These are phyloP conservation scores for Desmodesmus armatus DNA, from an alignment of 139 green algal genomes.

Conservation along the genomic window DNA sequence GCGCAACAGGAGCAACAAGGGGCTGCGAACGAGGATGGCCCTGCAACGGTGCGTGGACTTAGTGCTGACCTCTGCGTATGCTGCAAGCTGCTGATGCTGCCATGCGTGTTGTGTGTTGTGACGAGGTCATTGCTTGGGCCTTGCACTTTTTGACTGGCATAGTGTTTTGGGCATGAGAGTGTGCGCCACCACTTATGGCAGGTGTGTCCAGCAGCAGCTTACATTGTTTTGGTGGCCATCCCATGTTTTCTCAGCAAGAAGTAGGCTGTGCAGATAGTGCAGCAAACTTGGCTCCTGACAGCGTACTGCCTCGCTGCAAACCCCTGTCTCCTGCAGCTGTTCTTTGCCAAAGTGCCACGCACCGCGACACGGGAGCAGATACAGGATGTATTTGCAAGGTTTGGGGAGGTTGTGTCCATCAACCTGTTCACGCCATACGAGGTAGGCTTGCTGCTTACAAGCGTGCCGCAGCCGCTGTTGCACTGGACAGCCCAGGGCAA, in stretches of 20 bases:
- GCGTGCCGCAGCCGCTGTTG: background rate
- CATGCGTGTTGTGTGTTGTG: no score
- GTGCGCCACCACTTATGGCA: no score
- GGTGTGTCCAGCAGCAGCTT: background rate
- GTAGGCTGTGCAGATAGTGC: no score
- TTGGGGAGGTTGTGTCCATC: slow-evolving; percentile 61
- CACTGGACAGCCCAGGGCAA: no score
- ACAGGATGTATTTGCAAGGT: slow-evolving; percentile 53
- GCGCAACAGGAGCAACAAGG: no score
- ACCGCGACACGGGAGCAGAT: slow-evolving; percentile 59
- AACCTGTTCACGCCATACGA: slow-evolving; percentile 65
- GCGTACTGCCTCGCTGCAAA: background rate
- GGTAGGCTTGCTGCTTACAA: background rate
- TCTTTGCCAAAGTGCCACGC: slow-evolving; percentile 69
- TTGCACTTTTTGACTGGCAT: background rate
- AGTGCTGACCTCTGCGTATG: no score
- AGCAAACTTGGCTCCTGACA: background rate
- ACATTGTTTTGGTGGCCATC: background rate
- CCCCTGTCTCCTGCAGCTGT: slow-evolving; percentile 43
- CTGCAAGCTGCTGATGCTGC: background rate
- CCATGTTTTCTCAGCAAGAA: no score
- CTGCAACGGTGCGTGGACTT: no score
- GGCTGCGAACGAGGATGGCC: no score
- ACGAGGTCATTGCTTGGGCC: background rate
- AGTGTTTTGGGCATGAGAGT: background rate